Base-by-base conservation (phyloP, 345 rosid species). In the Eucalyptus sp. region DNA sequence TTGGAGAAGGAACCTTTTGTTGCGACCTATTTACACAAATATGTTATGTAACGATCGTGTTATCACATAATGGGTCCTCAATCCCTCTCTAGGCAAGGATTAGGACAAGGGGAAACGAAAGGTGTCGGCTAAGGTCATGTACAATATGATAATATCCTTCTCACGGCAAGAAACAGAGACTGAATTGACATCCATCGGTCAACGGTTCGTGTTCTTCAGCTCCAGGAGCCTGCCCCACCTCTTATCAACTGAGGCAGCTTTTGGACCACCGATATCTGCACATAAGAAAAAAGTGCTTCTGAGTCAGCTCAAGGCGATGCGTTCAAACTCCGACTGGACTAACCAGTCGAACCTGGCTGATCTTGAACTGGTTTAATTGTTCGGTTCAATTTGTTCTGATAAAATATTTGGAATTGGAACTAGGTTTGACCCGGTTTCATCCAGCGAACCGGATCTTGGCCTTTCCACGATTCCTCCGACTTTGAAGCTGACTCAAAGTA, bases 161-260 rank as follows among this genome's bases (percentile, higher is more conserved):
- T 41, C 44, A 76, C 4, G 48, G 27, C 14, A 41, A 76, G 84
- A 76, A 11, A 20, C 24, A 0, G 41, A 64, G 84, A 76, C 11
- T 76, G 4, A 41, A 41, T 41, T 20, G 84, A 10, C 48, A 76
- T 41, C 46, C 7, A 44, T n/a, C 15, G 81, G 50, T 20, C 56
- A 76, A 9, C 41, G 37, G 12, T 88, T 52, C 41, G 9, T 41
- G 27, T 93, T 94, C 93, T 93, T 97, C 18, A 97, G 93, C 94
- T 97, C 95, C 93, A 97, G 88, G 60, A 97, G 96, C 89, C 91
- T 93, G 58, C 92, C 91, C 99, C 99, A 97, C 90, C 98, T 95
- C 90, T 93, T 94, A 48, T 95, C 95, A 66, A 96, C 86, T 33
- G 96, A 95, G 60, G 95, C 97, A 86, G 91, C 81, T 79, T 93